These are phyloP conservation scores for Sporobolomyces phaffii DNA, from an alignment of 768 basidiomycete genomes.

Conservation along the genomic window DNA sequence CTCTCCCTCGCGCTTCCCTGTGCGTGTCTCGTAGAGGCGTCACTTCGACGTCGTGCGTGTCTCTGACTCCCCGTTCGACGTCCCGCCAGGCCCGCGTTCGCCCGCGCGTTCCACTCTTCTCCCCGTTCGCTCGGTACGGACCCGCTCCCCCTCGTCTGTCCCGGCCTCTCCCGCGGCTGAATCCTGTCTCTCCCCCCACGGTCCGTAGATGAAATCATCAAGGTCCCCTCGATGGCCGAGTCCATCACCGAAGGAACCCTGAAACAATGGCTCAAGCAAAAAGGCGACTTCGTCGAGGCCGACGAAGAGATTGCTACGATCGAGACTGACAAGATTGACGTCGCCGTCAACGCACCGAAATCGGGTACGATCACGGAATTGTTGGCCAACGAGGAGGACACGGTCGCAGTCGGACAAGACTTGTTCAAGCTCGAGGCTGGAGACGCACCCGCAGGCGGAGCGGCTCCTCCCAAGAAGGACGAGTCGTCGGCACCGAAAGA, in stretches of 20 bases:
- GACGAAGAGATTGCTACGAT: slow-evolving; percentile 98
- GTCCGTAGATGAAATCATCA: slow-evolving; percentile 27
- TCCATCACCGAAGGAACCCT: slow-evolving; percentile 97
- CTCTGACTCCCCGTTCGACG: not conserved
- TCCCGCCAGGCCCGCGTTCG: slow-evolving; percentile 7
- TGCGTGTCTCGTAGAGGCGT: too few species aligned
- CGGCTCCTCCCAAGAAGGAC: slow-evolving; percentile 39
- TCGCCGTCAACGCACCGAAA: slow-evolving; percentile 86
- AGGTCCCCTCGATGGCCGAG: slow-evolving; percentile 54
- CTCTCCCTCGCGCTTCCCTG: slow-evolving; percentile 2
- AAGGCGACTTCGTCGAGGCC: slow-evolving; percentile 78
- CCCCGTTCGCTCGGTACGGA: slow-evolving; percentile 26
- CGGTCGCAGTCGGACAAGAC: slow-evolving; percentile 90
- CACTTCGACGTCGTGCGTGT: too few species aligned
- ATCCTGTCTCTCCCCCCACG: not conserved
- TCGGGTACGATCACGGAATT: slow-evolving; percentile 81
- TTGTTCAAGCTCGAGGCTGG: slow-evolving; percentile 85
- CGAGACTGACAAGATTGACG: slow-evolving; percentile 99
- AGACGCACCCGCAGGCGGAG: slow-evolving; percentile 54
- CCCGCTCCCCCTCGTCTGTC: not conserved
- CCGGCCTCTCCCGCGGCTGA: not conserved
- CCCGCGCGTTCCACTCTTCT: slow-evolving; percentile 31
- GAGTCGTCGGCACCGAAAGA: slow-evolving; percentile 1
- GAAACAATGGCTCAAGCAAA: slow-evolving; percentile 87
- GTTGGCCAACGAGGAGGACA: slow-evolving; percentile 84